Base-by-base conservation (phyloP, 176 grass and related monocot genomes). In the Chloris gayana region DNA sequence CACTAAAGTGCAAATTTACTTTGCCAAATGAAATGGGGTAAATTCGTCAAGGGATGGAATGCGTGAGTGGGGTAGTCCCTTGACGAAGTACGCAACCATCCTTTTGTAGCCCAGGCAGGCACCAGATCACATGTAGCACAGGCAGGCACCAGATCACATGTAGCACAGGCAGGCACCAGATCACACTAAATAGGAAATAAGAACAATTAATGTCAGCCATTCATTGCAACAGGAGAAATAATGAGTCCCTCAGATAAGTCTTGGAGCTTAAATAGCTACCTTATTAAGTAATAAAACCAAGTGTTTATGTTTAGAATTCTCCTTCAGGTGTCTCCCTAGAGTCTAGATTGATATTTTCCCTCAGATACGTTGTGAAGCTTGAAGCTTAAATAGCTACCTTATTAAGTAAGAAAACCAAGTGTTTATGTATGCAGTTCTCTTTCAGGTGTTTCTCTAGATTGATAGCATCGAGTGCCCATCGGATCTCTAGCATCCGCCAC, bases 21-120 rank as follows among this genome's bases (percentile, higher is more conserved):
- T 97, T 97, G 83, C 95, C 95, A 89, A 97, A 97, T 62, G 95
- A 97, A 70, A 94, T 91, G 64, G n/a, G n/a, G n/a, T n/a, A n/a
- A n/a, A n/a, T n/a, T n/a, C n/a, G n/a, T n/a, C 91, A 94, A 37
- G 95, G 91, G 89, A n/a, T 97, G 95, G 82, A 97, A 97, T 72
- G 95, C 95, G 64, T 94, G 54, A 59, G 95, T 94, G 78, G 91
- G 95, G 82, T 90, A 97, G 62, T 97, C 91, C 81, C 84, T 92
- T 0, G 95, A 97, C 35, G 94, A 75, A 64, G 89, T 64, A 33
- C 89, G 88, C 31, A 94, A 54, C 89, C 95, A 97, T 84, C 95
- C 95, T 92, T 97, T 97, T 77, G 95, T 92, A 78, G 85, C 89
- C 95, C 91, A 97, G 85, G 95, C 91, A 86, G 95, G 95, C 41